A percentile compares a stretch with the other conserved stretches of the same genome.
These are phyloP conservation scores for Didymella sp. DNA, from an alignment of 2,329 filamentous ascomycete genomes.

Conservation along the genomic window DNA sequence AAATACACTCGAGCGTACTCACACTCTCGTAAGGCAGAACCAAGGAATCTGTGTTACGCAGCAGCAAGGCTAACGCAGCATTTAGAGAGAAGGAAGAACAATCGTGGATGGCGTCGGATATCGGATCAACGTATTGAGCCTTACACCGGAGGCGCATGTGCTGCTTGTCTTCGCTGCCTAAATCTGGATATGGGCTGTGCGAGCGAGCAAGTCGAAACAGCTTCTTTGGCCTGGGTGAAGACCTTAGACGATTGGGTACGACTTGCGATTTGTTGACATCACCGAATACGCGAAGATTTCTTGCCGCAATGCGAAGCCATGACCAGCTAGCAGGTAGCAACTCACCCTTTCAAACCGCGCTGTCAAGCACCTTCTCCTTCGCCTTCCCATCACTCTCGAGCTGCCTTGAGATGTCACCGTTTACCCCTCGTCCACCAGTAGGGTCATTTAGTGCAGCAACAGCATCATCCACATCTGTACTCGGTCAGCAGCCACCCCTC, in stretches of 20 bases:
- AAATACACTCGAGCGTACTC: too few species aligned
- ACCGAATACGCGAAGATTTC: background rate
- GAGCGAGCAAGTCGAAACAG: background rate
- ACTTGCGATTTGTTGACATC: background rate
- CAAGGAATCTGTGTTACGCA: background rate
- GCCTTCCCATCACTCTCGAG: conserved; percentile 34
- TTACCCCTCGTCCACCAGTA: conserved; percentile 54
- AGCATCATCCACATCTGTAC: conserved; percentile 55
- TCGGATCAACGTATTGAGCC: too few species aligned
- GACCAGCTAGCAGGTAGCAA: background rate
- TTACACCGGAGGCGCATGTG: too few species aligned
- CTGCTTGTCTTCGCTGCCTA: too few species aligned
- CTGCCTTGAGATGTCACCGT: conserved; percentile 51
- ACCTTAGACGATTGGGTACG: too few species aligned
- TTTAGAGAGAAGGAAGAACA: too few species aligned
- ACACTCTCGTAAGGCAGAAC: background rate
- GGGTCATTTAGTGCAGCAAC: conserved; percentile 51
- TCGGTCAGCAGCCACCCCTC: conserved; percentile 3
- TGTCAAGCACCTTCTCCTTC: conserved; percentile 34
- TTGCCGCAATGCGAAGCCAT: background rate
- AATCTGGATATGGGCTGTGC: too few species aligned
- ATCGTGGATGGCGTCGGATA: too few species aligned
- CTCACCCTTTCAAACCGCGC: conserved; percentile 38
- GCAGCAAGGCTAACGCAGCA: background rate
- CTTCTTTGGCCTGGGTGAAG: background rate